These are phyloP conservation scores for Amphichorda felina DNA, from an alignment of 2,329 filamentous ascomycete species.

Conservation along the genomic window DNA sequence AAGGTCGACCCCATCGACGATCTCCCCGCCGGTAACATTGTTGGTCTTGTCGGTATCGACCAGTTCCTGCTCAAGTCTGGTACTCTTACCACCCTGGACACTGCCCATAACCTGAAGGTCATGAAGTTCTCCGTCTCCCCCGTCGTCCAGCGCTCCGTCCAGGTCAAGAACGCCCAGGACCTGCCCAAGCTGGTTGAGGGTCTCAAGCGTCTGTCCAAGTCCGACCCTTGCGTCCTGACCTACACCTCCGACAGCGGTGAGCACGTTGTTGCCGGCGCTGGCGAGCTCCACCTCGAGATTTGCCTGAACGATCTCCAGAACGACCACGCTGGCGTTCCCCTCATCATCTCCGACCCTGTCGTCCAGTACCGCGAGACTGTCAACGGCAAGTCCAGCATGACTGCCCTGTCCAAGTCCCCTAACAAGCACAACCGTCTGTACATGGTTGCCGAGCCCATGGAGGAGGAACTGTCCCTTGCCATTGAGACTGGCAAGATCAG, in stretches of 20 bases:
- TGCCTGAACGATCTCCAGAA: conserved; percentile 99
- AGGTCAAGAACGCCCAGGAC: conserved; percentile 99
- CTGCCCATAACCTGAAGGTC: conserved; percentile 99
- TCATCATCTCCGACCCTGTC: conserved; percentile 95
- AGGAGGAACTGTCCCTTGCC: conserved; percentile 80
- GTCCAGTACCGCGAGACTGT: conserved; percentile 99
- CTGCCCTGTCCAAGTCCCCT: conserved; percentile 96
- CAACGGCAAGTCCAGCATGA: conserved; percentile 73
- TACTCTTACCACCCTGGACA: conserved; percentile 95
- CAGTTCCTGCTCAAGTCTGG: conserved; percentile 99
- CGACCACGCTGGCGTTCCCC: conserved; percentile 96
- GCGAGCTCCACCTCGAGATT: conserved; percentile 99
- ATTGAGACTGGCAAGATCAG: conserved; percentile 89
- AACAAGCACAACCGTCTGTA: conserved; percentile 99
- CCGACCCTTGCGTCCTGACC: conserved; percentile 94
- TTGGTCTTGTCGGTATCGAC: conserved; percentile 97
- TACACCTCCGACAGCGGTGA: conserved; percentile 85
- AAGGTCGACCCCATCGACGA: conserved; percentile 98
- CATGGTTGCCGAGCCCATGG: conserved; percentile 81
- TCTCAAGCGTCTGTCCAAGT: conserved; percentile 99
- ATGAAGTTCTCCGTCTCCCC: conserved; percentile 99
- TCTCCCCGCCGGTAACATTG: conserved; percentile 98
- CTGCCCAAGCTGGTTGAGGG: conserved; percentile 99
- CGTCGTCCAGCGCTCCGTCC: conserved; percentile 95
- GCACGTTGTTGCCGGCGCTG: conserved; percentile 97